Evolutionary conservation across 1,139 yeast genomes (phyloP), one percentile per base, ranked within the genome.

Genomic region (Wickerhamomyces sp.): DNA sequence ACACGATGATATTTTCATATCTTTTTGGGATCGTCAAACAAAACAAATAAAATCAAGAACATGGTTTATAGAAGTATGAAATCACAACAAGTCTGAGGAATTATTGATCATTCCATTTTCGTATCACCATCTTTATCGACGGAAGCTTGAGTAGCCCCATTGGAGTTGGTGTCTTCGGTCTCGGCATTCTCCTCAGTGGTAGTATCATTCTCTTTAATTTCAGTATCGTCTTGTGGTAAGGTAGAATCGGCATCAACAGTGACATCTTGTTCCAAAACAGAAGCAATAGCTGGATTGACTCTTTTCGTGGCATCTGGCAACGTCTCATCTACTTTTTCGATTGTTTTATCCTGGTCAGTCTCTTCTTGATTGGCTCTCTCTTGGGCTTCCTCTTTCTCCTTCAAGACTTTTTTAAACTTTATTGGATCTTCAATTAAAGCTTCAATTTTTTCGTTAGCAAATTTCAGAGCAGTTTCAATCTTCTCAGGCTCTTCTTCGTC

Each of bases 161-260:
- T 29, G 13, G 21, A 8, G 11, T 24, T 35, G n/a, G n/a, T n/a
- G 10, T 32, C 44, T 3, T 46, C 49, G 5, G 34, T 36, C 21
- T 36, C 37, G n/a, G 40, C 54, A 21, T 38, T 42, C 28, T 54
- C 57, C 18, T 56, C 59, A 17, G 59, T 41, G 2, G 60, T 57
- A 13, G 59, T 52, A 34, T 57, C 62, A 34, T 53, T 50, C 11
- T 53, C 59, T 28, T 41, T 48, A 22, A 48, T 32, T 28, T 52
- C 55, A 16, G 62, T 54, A 21, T 51, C 56, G 35, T 51, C 56
- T 32, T 49, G 53, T 15, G 54, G 53, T 12, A 51, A 39, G 0
- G 62, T 57, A 8, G 61, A 54, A 37, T 58, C 65, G 18, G 59
- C 64, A 40, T 59, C 66, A 28, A 51, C 55, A n/a, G 59, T 54